These are phyloP conservation scores for Sclerotinia sclerotiorum DNA, from an alignment of 2,329 filamentous ascomycete genomes.

Conservation along the genomic window DNA sequence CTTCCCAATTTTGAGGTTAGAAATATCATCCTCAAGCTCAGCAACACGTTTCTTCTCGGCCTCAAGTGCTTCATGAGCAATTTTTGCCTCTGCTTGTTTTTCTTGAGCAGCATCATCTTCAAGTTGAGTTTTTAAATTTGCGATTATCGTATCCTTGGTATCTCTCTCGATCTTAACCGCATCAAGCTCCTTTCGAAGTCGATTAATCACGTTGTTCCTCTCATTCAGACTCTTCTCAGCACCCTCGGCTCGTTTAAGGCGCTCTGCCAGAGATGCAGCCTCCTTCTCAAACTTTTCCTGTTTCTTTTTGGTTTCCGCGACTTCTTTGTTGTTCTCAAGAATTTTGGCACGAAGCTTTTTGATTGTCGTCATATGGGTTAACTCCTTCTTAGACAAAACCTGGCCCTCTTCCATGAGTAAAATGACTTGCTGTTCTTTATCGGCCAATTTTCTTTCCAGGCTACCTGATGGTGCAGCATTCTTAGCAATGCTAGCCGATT, in stretches of 20 bases:
- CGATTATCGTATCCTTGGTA: conserved; percentile 62
- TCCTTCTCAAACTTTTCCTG: conserved; percentile 60
- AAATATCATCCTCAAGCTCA: conserved; percentile 57
- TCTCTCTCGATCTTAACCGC: conserved; percentile 62
- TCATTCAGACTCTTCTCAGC: conserved; percentile 58
- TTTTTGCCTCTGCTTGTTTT: conserved; percentile 65
- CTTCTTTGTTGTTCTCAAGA: conserved; percentile 63
- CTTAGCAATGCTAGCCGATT: conserved; percentile 69
- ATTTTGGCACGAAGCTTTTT: conserved; percentile 74
- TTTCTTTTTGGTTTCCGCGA: conserved; percentile 58
- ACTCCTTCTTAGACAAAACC: conserved; percentile 79
- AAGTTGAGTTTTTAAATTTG: conserved; percentile 68
- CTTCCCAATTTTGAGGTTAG: conserved; percentile 75
- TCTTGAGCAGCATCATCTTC: conserved; percentile 65
- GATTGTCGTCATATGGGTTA: conserved; percentile 78
- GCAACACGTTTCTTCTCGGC: conserved; percentile 58
- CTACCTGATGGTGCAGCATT: conserved; percentile 63
- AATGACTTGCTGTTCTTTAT: conserved; percentile 89
- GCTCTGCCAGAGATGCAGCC: conserved; percentile 48
- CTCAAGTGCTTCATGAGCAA: conserved; percentile 66
- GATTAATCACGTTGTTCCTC: conserved; percentile 51
- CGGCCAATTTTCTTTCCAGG: conserved; percentile 74
- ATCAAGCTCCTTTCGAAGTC: conserved; percentile 58
- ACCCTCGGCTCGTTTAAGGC: conserved; percentile 51
- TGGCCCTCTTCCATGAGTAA: conserved; percentile 90